These are phyloP conservation scores for Magnolia officinalis DNA, from an alignment of 164 flowering plant species.

Conservation along the genomic window DNA sequence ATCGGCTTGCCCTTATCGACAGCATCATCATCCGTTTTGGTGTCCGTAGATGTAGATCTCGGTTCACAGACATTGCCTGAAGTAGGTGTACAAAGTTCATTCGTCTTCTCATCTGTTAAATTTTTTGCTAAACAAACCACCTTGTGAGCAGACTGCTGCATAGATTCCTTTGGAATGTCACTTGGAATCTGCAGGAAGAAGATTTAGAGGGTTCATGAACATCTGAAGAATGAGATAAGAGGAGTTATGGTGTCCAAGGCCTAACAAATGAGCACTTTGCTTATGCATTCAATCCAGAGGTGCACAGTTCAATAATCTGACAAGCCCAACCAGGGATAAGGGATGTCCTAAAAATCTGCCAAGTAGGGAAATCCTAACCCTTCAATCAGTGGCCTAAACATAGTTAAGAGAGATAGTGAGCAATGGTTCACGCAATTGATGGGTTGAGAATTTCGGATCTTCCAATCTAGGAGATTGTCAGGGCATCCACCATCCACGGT, in stretches of 20 bases:
- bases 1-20: constrained; percentile 30
- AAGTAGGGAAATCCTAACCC: background rate
- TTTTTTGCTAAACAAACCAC: constrained; percentile 2
- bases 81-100: constrained; percentile 26
- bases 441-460: no score
- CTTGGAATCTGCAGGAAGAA: constrained; percentile 33
- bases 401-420: no score
- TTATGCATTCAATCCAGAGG: background rate
- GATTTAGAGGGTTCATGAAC: constrained; percentile 1
- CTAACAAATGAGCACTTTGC: background rate
- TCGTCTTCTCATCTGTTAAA: constrained; percentile 33
- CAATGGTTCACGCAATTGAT: no score
- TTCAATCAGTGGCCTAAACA: background rate
- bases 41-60: constrained; percentile 25
- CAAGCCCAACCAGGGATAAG: background rate
- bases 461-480: no score
- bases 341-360: background rate
- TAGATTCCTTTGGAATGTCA: constrained; percentile 4
- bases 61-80: constrained; percentile 25
- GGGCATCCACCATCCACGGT: no score
- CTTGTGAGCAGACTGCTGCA: background rate
- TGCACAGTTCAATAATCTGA: background rate
- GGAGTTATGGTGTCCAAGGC: background rate
- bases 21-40: constrained; percentile 29
- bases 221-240: background rate